Base-by-base conservation (phyloP, 441 rosid species). In the Populus tomentosa region DNA sequence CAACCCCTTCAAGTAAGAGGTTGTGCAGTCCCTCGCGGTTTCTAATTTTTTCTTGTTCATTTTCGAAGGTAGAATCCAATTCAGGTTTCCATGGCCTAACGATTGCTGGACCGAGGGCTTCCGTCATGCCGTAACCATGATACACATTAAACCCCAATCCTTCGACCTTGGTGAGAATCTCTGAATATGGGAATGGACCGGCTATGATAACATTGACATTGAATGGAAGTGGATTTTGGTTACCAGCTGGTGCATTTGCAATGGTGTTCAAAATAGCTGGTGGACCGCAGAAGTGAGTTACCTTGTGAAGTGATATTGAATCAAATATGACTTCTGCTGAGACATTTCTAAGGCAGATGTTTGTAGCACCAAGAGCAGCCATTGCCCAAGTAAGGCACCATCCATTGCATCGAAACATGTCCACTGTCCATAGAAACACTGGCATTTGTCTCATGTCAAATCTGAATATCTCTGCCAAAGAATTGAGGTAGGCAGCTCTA, bases 361-460 rank as follows among this genome's bases (percentile, higher is more conserved):
- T 90, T 65, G 83, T 76, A 28, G 89, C 91, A 7, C 94, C 94
- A 10, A 84, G 40, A 2, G 86, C 91, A 21, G 91, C 94, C 86
- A 85, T 77, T 18, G 82, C 83, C 94, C 94, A 90, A 21, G 83
- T 20, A 26, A 85, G 82, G 79, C 94, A 88, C 94, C 94, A 90
- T 0, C 94, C 91, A 23, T 90, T 90, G 79, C 94, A 90, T 6
- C 91, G 85, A 79, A 86, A 90, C 91, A 90, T 90, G 81, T 90
- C 94, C 2, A 87, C 80, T 2, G 91, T 88, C 94, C 94, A 90
- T 3, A 90, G 76, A 75, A 90, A 82, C 76, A 86, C 89, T 0
- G 87, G 75, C 10, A 62, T 69, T 35, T 80, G 42, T 68, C 78
- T 56, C 86, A 86, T 76, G 40, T 82, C 87, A 20, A 67, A 83